Evolutionary conservation across 2,329 filamentous ascomycete species (phyloP).

Genomic region (Blumeriella jaapii): DNA sequence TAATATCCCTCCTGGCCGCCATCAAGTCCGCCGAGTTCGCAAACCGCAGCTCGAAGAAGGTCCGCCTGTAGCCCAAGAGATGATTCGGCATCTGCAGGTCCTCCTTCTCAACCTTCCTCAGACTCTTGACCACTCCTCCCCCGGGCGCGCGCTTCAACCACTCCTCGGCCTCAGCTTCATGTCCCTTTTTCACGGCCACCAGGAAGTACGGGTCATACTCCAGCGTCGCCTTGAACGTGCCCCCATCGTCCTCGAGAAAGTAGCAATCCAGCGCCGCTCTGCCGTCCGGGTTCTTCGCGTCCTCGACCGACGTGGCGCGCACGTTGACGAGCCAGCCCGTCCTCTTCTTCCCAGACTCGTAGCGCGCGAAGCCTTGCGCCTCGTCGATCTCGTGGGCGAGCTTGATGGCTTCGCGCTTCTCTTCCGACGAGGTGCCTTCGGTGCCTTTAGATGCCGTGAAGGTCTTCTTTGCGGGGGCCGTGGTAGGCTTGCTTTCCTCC

Average conservation of each 20-base stretch:
- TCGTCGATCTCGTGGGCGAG: slow-evolving; percentile 88
- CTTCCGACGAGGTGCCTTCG: slow-evolving; percentile 84
- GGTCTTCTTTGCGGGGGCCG: slow-evolving; percentile 59
- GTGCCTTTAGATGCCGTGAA: slow-evolving; percentile 67
- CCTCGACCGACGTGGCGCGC: slow-evolving; percentile 76
- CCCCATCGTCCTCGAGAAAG: slow-evolving; percentile 78
- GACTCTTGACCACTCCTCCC: slow-evolving; percentile 70
- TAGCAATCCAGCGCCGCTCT: slow-evolving; percentile 91
- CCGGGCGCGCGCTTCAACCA: slow-evolving; percentile 71
- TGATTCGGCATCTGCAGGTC: slow-evolving; percentile 94
- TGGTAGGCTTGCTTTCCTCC: slow-evolving; percentile 58
- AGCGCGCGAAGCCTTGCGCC: slow-evolving; percentile 83
- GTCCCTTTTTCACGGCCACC: slow-evolving; percentile 76
- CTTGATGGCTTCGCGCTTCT: slow-evolving; percentile 76
- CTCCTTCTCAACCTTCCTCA: slow-evolving; percentile 77
- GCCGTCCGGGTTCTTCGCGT: slow-evolving; percentile 72
- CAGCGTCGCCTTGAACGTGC: slow-evolving; percentile 87
- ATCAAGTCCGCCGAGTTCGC: slow-evolving; percentile 79
- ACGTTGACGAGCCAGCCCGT: slow-evolving; percentile 94
- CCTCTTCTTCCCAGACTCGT: slow-evolving; percentile 72
- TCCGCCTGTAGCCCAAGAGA: slow-evolving; percentile 77
- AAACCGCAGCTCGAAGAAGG: slow-evolving; percentile 79
- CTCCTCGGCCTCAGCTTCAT: slow-evolving; percentile 90
- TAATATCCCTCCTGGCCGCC: slow-evolving; percentile 70
- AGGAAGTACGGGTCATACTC: slow-evolving; percentile 97